Base-by-base conservation (phyloP, 768 basidiomycete genomes). In the Cystofilobasidium bisporidii region DNA sequence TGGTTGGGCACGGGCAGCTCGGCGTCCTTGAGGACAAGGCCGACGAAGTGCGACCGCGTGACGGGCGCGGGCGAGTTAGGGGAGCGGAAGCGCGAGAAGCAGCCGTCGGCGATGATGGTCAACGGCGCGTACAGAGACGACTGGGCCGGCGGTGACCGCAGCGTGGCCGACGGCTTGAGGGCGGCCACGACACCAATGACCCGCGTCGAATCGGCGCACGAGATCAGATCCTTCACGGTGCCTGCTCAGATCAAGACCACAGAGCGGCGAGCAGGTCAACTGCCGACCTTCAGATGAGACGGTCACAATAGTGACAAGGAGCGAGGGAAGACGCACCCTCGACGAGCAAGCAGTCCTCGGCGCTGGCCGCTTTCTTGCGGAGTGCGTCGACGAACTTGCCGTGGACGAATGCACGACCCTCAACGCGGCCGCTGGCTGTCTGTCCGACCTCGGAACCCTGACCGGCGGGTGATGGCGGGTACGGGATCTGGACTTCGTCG, bases 361-460 rank as follows among this genome's bases (percentile, higher is more conserved):
- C 86, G 36, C 74, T 76, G 63, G 73, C 79, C 41, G 87, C 89
- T 47, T 84, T 84, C 53, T 80, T 81, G 61, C 96, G 81, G 57
- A 99, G 78, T 28, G 82, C 81, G 81, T 86, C 85, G 71, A 99
- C 83, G 72, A 99, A 90, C 66, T 85, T 81, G 5, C 96, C 96
- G 76, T 98, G 94, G 78, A 98, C 94, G 76, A 99, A 98, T 65
- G 86, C 85, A 60, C 90, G 79, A 0, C 94, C 93, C 72, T 89
- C 83, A 32, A 69, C 63, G 55, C 53, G 18, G 11, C 63, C 63
- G 0, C 55, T 55, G 5, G 48, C 38, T 1, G 66, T 67, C 60
- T 67, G 53, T 20, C 50, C 66, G 38, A 43, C 26, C 10, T 48
- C 58, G 22, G 28, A n/a, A 8, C 60, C 65, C 43, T 53, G 24